A percentile compares a stretch with the other conserved stretches of the same genome.
These are phyloP conservation scores for Microdochium paspali DNA, from an alignment of 2,329 filamentous ascomycete genomes.

Conservation along the genomic window DNA sequence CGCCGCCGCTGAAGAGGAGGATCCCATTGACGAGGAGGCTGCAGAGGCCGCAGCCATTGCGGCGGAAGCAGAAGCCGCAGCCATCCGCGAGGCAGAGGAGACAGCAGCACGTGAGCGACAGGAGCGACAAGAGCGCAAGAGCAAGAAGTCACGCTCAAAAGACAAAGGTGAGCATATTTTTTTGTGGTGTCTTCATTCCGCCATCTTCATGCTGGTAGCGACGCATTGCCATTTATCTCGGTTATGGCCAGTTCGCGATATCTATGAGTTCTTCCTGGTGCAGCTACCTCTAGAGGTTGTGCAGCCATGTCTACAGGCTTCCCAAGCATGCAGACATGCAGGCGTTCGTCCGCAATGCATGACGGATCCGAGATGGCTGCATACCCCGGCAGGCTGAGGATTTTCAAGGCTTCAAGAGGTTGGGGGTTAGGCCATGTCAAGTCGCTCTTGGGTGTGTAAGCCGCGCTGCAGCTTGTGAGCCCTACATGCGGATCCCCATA, in stretches of 20 bases:
- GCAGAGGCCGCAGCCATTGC: conserved; percentile 12
- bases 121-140: conserved; percentile 21
- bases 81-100: conserved; percentile 16
- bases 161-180: conserved; percentile 1
- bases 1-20: conserved; percentile 12
- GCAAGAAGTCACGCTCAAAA: conserved; percentile 24
- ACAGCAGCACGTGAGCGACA: conserved; percentile 15
- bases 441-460: no score
- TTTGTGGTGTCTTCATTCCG: not conserved
- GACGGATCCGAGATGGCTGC: not conserved
- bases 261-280: not conserved
- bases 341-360: not conserved
- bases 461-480: no score
- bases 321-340: conserved; percentile 11
- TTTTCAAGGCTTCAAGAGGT: not conserved
- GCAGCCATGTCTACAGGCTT: not conserved
- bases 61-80: conserved; percentile 17
- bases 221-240: not conserved
- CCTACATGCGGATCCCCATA: no score
- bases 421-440: no score
- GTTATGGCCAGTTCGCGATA: not conserved
- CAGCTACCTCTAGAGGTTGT: not conserved
- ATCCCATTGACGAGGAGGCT: conserved; percentile 8
- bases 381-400: not conserved
- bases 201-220: not conserved